Evolutionary conservation across 495 filamentous ascomycete genomes (phyloP).

Genomic region (Ramalina peruviana): DNA sequence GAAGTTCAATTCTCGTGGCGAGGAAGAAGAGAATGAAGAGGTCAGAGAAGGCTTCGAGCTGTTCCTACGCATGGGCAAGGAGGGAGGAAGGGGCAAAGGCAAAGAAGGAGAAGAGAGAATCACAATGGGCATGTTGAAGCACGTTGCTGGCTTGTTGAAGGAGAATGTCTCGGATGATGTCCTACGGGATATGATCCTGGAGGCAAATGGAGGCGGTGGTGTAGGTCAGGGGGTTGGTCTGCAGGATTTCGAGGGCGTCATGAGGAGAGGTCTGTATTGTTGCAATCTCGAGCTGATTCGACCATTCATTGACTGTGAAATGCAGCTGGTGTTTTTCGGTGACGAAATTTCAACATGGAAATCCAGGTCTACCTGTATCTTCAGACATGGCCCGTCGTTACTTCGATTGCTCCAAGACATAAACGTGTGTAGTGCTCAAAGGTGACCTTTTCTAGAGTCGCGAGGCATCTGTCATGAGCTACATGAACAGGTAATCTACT

Average conservation of each 20-base stretch:
- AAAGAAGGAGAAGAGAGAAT: constrained; percentile 37
- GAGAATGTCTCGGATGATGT: constrained; percentile 67
- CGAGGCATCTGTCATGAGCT: too few species aligned
- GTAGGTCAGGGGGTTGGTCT: constrained; percentile 56
- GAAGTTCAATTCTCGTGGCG: too few species aligned
- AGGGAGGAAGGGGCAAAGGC: constrained; percentile 16
- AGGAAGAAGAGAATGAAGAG: constrained; percentile 47
- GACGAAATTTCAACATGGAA: too few species aligned
- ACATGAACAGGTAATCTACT: too few species aligned
- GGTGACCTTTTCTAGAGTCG: too few species aligned
- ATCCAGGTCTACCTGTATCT: too few species aligned
- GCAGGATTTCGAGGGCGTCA: constrained; percentile 73
- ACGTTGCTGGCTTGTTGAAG: constrained; percentile 68
- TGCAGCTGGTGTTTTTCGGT: too few species aligned
- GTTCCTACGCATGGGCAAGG: constrained; percentile 43
- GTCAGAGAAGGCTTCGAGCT: constrained; percentile 66
- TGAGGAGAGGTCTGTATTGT: constrained; percentile 43
- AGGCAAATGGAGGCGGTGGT: constrained; percentile 73
- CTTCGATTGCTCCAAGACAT: too few species aligned
- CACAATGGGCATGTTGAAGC: constrained; percentile 57
- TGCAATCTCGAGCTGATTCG: too few species aligned
- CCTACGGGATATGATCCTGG: constrained; percentile 81
- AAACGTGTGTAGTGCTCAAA: too few species aligned
- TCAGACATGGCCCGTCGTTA: too few species aligned
- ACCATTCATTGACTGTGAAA: too few species aligned